phyloP scores from a whole-genome alignment of 2,329 filamentous ascomycete species.

The Phaeosphaeriaceae sp. region DNA sequence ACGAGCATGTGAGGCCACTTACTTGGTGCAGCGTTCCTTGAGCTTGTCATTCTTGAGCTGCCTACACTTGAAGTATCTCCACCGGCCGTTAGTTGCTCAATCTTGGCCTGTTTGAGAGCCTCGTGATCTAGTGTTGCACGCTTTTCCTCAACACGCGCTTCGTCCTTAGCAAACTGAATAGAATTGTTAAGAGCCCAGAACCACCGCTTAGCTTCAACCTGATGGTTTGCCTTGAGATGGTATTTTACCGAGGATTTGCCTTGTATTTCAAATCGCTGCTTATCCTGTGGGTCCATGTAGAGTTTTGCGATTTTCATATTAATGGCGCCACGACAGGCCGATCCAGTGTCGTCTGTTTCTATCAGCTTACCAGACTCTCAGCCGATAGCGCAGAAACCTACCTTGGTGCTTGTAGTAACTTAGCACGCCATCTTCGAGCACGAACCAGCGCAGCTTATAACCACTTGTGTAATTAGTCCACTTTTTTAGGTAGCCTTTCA shows the following conservation, averaged over 20 bases:
- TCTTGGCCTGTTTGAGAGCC: constrained; percentile 75
- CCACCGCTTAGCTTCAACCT: constrained; percentile 98
- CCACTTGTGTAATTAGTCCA: constrained; percentile 99
- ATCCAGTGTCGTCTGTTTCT: constrained; percentile 80
- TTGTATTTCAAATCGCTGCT: constrained; percentile 96
- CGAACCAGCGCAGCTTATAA: constrained; percentile 97
- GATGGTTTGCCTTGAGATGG: constrained; percentile 95
- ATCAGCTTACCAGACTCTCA: constrained; percentile 13
- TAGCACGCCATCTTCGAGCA: constrained; percentile 93
- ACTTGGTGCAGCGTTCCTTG: constrained; percentile 41
- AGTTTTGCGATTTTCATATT: constrained; percentile 97
- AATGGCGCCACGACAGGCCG: constrained; percentile 94
- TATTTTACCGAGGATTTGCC: constrained; percentile 99
- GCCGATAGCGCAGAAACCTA: constrained; percentile 26
- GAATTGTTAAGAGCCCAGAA: constrained; percentile 99
- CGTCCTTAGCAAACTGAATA: constrained; percentile 97
- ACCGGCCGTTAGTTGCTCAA: constrained; percentile 65
- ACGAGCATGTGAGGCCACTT: constrained; percentile 2
- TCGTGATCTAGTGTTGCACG: constrained; percentile 77
- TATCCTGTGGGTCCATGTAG: constrained; percentile 96
- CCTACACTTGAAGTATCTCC: constrained; percentile 50
- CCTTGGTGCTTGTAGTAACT: constrained; percentile 98
- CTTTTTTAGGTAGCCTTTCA: constrained; percentile 99
- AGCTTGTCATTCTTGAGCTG: constrained; percentile 40
- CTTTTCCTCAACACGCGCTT: constrained; percentile 86